Conservation (phyloP, 1,284 basidiomycete genomes). For the Jaminaea rosea region DNA sequence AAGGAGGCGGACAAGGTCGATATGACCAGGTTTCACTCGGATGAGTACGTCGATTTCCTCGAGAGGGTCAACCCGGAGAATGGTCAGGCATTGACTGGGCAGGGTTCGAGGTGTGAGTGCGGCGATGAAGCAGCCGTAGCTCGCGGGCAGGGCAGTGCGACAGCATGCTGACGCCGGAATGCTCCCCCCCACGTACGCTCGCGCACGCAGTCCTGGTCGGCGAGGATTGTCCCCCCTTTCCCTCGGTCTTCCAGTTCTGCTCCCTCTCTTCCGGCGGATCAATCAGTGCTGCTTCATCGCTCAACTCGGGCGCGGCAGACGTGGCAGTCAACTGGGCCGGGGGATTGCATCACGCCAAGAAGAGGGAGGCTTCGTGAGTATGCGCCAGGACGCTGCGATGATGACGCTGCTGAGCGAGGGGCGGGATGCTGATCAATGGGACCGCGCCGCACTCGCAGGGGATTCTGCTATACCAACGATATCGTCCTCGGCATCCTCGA, state of each 20-base stretch:
- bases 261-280: slow-evolving; percentile 85
- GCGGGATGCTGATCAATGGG: no score
- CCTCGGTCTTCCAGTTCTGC: slow-evolving; percentile 94
- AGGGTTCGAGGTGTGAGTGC: slow-evolving; percentile 52
- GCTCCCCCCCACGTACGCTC: neutral
- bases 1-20: slow-evolving; percentile 68
- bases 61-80: slow-evolving; percentile 65
- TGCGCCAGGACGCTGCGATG: no score
- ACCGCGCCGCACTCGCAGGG: no score
- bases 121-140: neutral
- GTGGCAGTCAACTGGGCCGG: slow-evolving; percentile 99
- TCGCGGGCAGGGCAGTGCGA: neutral
- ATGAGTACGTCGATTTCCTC: slow-evolving; percentile 92
- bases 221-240: slow-evolving; percentile 93
- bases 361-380: slow-evolving; percentile 89
- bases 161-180: neutral
- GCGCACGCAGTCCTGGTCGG: slow-evolving; percentile 52
- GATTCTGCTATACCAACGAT: slow-evolving; percentile 96
- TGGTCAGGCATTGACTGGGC: slow-evolving; percentile 58
- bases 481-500: slow-evolving; percentile 44
- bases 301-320: slow-evolving; percentile 74
- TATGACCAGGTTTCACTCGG: slow-evolving; percentile 90
- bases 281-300: slow-evolving; percentile 68
- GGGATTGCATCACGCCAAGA: slow-evolving; percentile 95
- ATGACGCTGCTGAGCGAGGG: no score